phyloP scores from a whole-genome alignment of 257 asterid species.

The Jaltomata sinuosa region DNA sequence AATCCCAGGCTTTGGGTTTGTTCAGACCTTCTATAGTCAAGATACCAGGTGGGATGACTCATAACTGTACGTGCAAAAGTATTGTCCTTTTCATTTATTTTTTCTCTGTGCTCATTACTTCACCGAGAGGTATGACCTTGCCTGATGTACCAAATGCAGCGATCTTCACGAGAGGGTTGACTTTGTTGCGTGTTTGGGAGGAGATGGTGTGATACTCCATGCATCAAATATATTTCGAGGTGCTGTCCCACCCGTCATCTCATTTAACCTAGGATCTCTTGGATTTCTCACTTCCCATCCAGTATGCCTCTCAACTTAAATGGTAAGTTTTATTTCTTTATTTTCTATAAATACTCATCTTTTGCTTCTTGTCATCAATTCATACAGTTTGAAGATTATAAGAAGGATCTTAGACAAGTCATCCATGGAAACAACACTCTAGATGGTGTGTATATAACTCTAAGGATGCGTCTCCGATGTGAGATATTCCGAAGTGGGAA shows the following conservation, averaged over 20 bases:
- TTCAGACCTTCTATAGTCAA: constrained; percentile 96
- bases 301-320: constrained; percentile 37
- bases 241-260: constrained; percentile 97
- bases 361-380: neutral
- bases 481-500: constrained; percentile 88
- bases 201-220: constrained; percentile 98
- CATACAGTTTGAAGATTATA: constrained; percentile 70
- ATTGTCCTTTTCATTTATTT: neutral
- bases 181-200: constrained; percentile 97
- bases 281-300: constrained; percentile 31
- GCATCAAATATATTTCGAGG: constrained; percentile 61
- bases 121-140: constrained; percentile 16
- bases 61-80: neutral
- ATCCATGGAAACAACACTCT: constrained; percentile 80
- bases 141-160: constrained; percentile 33
- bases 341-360: neutral
- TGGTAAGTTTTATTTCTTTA: neutral
- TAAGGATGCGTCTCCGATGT: constrained; percentile 95
- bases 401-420: constrained; percentile 79
- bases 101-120: neutral
- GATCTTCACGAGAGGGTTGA: constrained; percentile 98
- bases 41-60: constrained; percentile 78
- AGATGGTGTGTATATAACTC: constrained; percentile 94
- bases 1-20: constrained; percentile 98
- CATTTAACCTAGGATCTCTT: constrained; percentile 97